Evolutionary conservation across 345 rosid genomes (phyloP).

Genomic region (Geranium rotundifolium): DNA sequence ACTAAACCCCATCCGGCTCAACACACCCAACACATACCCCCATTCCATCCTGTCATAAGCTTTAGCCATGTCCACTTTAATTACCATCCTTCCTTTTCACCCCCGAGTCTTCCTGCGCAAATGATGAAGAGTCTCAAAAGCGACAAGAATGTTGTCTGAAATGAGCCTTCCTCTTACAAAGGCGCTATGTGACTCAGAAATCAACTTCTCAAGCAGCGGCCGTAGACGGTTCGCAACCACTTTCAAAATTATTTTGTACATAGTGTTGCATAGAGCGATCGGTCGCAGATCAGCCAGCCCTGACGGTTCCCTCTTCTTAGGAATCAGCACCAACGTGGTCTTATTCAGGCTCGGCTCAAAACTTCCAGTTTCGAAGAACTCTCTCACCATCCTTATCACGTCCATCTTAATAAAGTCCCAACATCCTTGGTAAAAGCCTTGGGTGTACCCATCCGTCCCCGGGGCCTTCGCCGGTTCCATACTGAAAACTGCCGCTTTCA

Average conservation of each 20-base stretch:
- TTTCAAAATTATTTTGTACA: neutral
- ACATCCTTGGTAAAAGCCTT: too few relatives aligned
- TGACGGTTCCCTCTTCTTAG: neutral
- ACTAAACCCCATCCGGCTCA: neutral
- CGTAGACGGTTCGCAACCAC: neutral
- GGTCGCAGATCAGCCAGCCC: neutral
- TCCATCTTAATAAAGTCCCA: too few relatives aligned
- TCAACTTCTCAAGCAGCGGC: neutral
- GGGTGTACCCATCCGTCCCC: too few relatives aligned
- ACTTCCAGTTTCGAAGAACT: neutral
- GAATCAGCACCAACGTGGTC: neutral
- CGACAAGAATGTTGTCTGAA: neutral
- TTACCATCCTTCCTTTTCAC: neutral
- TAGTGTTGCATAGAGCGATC: neutral
- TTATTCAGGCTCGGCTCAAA: neutral
- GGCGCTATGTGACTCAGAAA: neutral
- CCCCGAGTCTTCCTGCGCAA: neutral
- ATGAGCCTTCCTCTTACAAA: neutral
- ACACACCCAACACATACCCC: neutral
- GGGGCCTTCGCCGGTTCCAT: too few relatives aligned
- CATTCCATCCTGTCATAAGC: neutral
- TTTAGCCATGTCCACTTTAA: neutral
- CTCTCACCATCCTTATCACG: too few relatives aligned
- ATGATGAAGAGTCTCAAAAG: neutral
- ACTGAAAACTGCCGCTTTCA: too few relatives aligned